Evolutionary conservation across 2,329 filamentous ascomycete species (phyloP), one percentile per base, ranked within the genome.

Genomic region (Colletotrichum sp.): DNA sequence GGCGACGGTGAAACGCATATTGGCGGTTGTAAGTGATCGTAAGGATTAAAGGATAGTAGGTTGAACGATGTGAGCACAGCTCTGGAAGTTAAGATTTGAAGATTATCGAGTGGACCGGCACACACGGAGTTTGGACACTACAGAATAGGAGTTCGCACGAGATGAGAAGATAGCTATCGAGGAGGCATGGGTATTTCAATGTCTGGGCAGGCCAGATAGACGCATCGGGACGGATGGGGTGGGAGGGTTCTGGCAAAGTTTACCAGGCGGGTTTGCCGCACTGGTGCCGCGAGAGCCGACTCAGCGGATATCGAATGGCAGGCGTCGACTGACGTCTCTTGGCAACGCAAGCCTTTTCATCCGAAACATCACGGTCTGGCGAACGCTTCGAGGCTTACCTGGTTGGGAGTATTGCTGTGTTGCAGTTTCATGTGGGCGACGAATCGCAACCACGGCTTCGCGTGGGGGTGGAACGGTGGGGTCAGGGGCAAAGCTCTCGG

Each of bases 221-320:
- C 32, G 28, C 13, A 36, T 13, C n/a, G 43, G 55, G 9, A 21
- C 63, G 34, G 26, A 18, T 28, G 30, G n/a, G 9, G 38, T 59
- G 28, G 69, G 10, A 55, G 24, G 5, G 70, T 56, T 48, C 4
- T 43, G 64, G 24, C 8, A 61, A 56, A 32, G 28, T 58, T 38
- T 36, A 24, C 56, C 26, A n/a, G 36, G 24, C 24, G 67, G 13
- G 34, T 14, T 28, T 48, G 24, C n/a, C 61, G 55, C 61, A 48
- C 61, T 55, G 61, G 56, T 71, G 72, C 68, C 68, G 67, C 52
- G 43, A 55, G 21, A 38, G 68, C 62, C 52, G 30, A 64, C 14
- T 43, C 21, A 34, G 28, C 34, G 21, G 59, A 74, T 65, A 71
- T 74, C 68, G 62, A 74, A 67, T 71, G 72, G 68, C 72, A 74